Evolutionary conservation across 495 filamentous ascomycete genomes (phyloP).

Genomic region (Aspergillus indologenus): DNA sequence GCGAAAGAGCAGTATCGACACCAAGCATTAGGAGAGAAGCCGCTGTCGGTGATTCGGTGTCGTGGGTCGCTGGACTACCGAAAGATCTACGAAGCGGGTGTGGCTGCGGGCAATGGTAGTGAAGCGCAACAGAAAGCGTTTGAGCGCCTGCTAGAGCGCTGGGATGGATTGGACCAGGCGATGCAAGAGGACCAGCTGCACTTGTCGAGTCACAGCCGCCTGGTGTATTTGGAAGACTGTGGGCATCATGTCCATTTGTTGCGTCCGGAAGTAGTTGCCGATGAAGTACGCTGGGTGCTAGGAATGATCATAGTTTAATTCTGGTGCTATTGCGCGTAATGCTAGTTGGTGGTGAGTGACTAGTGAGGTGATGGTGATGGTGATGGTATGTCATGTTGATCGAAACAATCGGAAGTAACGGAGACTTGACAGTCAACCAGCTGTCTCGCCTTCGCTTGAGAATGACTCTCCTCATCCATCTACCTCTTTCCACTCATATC

Average conservation of each 20-base stretch:
- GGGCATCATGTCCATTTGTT: slow-evolving; percentile 50
- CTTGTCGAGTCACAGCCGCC: slow-evolving; percentile 33
- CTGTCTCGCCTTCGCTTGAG: not conserved
- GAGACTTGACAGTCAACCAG: not conserved
- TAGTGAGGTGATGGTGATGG: not conserved
- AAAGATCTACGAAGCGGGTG: slow-evolving; percentile 31
- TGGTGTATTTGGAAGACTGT: slow-evolving; percentile 41
- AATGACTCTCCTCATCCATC: no score
- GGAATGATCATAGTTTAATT: slow-evolving; percentile 14
- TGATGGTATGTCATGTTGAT: not conserved
- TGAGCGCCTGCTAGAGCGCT: slow-evolving; percentile 31
- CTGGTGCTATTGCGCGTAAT: not conserved
- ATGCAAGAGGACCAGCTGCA: slow-evolving; percentile 45
- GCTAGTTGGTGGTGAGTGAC: not conserved
- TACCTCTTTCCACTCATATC: no score
- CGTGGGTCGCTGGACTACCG: slow-evolving; percentile 30
- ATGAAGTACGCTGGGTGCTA: slow-evolving; percentile 47
- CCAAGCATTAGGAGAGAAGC: slow-evolving; percentile 29
- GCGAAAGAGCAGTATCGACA: slow-evolving; percentile 33
- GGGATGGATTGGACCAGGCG: slow-evolving; percentile 35
- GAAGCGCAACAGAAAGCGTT: slow-evolving; percentile 28
- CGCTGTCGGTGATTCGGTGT: slow-evolving; percentile 40
- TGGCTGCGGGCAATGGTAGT: slow-evolving; percentile 35
- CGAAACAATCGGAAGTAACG: not conserved
- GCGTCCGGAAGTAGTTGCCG: slow-evolving; percentile 45